phyloP scores from a whole-genome alignment of 1,284 basidiomycete genomes.

The Phaffia rhodozyma region DNA sequence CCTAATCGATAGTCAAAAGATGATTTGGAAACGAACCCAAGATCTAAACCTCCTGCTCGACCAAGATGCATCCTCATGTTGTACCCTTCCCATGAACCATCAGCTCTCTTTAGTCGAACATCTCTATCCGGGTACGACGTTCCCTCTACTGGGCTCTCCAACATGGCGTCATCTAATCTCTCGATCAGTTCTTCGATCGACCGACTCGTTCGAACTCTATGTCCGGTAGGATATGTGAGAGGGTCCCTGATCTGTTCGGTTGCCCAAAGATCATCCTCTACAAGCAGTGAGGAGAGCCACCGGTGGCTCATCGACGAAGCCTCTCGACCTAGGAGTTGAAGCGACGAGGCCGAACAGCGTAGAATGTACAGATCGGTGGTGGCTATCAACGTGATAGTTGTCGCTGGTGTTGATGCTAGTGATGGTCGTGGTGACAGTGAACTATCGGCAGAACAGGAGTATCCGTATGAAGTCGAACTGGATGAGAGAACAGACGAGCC shows the following conservation, averaged over 20 bases:
- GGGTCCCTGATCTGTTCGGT: slow-evolving; percentile 4
- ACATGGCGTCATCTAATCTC: background rate
- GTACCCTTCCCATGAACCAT: slow-evolving; percentile 3
- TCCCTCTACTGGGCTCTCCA: slow-evolving; percentile 4
- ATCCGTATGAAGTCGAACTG: background rate
- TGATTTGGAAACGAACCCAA: background rate
- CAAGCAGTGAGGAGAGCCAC: slow-evolving; percentile 8
- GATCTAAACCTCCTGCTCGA: slow-evolving; percentile 9
- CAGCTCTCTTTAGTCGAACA: background rate
- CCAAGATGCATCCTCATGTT: slow-evolving; percentile 13
- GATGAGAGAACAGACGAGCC: background rate
- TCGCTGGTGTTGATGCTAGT: background rate
- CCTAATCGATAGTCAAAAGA: background rate
- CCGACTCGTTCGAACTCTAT: background rate
- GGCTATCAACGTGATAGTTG: background rate
- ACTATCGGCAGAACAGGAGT: background rate
- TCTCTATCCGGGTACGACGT: slow-evolving; percentile 12
- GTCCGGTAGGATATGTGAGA: slow-evolving; percentile 6
- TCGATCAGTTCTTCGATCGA: background rate
- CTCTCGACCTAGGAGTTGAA: slow-evolving; percentile 2
- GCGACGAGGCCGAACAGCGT: slow-evolving; percentile 11
- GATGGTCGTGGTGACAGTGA: background rate
- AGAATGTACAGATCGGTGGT: slow-evolving; percentile 13
- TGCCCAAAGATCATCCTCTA: slow-evolving; percentile 7
- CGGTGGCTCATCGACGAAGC: background rate